These are phyloP conservation scores for Pelargonium fulgidum DNA, from an alignment of 441 rosid species.

Conservation along the genomic window DNA sequence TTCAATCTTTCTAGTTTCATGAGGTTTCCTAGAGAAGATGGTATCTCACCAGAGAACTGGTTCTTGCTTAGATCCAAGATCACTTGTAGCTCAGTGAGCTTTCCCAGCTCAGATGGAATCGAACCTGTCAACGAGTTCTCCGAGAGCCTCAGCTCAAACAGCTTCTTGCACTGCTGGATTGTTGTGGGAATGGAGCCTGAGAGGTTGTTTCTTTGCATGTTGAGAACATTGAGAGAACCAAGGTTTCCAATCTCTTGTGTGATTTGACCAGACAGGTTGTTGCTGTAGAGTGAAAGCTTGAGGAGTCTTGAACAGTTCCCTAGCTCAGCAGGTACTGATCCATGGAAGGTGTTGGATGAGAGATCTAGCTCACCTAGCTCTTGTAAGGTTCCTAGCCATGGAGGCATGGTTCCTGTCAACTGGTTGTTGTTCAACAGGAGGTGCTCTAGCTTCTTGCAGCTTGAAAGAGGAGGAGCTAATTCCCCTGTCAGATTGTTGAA, in stretches of 20 bases:
- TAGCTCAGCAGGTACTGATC: slow-evolving; percentile 52
- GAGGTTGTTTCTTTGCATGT: slow-evolving; percentile 58
- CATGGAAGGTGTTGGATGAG: slow-evolving; percentile 58
- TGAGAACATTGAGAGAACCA: slow-evolving; percentile 61
- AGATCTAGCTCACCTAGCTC: slow-evolving; percentile 83
- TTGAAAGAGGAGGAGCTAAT: slow-evolving; percentile 44
- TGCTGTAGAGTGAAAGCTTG: slow-evolving; percentile 61
- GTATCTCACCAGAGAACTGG: slow-evolving; percentile 51
- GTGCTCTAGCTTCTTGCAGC: slow-evolving; percentile 49
- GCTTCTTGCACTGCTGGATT: slow-evolving; percentile 65
- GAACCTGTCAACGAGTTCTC: slow-evolving; percentile 58
- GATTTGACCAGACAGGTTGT: slow-evolving; percentile 53
- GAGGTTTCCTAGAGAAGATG: slow-evolving; percentile 53
- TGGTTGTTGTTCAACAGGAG: slow-evolving; percentile 58
- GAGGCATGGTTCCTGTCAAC: slow-evolving; percentile 50
- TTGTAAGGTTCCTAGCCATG: slow-evolving; percentile 63
- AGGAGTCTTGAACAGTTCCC: slow-evolving; percentile 63
- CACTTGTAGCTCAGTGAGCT: slow-evolving; percentile 70
- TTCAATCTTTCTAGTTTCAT: slow-evolving; percentile 64
- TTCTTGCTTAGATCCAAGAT: slow-evolving; percentile 69
- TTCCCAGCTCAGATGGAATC: slow-evolving; percentile 66
- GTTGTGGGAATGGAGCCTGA: slow-evolving; percentile 62
- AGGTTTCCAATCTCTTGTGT: slow-evolving; percentile 67
- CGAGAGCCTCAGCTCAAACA: slow-evolving; percentile 70
- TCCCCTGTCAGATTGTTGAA: slow-evolving; percentile 56